Evolutionary conservation across 352 stramenopile genomes (phyloP), one percentile per base, ranked within the genome.

Genomic region (Albugo candida): DNA sequence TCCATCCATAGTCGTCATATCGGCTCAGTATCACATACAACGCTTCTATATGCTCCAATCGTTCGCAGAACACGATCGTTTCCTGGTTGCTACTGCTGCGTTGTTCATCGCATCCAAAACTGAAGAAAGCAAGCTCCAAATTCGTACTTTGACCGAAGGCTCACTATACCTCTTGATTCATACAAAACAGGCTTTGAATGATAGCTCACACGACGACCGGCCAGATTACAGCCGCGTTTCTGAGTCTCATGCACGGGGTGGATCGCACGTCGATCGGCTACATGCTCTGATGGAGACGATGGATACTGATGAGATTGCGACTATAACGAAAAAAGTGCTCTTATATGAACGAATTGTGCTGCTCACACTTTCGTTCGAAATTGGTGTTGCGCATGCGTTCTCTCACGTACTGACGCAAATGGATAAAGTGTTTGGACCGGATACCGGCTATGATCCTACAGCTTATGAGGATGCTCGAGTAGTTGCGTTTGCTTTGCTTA

Each of bases 41-140:
- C 54, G 67, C 5, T 88, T 88, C 60, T 88, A 79, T 55, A 69
- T 73, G 65, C 39, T 84, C 47, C 76, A 88, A 52, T 73, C 76
- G 36, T 84, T 88, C 47, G 51, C 58, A n/a, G 62, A 62, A 13
- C 76, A 88, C 54, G 76, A 88, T 49, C 76, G 76, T 21, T 88
- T 84, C 61, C 52, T 85, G 21, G 66, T 88, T 13, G 76, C 67
- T 11, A 82, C 76, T 1, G 70, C 72, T 0, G 70, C 70, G 45
- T 55, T 88, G n/a, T 88, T 85, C 39, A 61, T 88, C 14, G 71
- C 70, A 0, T 65, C 63, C 40, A 88, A 88, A 59, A 64, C 59
- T 16, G 75, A 84, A 54, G 76, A 88, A 35, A 84, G 83, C 53
- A 60, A 69, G 1, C 69, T 88, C 45, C 84, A 88, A 51, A 61